Evolutionary conservation across 2,329 filamentous ascomycete genomes (phyloP), one percentile per base, ranked within the genome.

Genomic region (Falciphora oryzae): DNA sequence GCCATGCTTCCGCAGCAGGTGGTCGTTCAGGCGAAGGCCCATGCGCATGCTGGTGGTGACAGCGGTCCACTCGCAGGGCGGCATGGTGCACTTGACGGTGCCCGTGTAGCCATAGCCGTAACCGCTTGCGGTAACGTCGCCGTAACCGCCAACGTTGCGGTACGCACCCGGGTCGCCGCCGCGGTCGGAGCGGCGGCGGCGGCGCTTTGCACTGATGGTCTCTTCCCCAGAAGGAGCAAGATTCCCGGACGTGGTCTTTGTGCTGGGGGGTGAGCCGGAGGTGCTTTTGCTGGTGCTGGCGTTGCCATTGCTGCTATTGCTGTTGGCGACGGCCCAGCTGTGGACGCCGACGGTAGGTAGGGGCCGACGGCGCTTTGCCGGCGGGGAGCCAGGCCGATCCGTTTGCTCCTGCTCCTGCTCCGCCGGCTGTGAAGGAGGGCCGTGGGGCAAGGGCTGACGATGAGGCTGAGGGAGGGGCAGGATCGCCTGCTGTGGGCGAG

Each of bases 101-200:
- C 60, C 60, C 6, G 60, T 62, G 60, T 62, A 62, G 38, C 60
- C 60, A 2, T 62, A 62, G 60, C 60, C 60, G 16, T 62, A 62
- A 2, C 60, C 60, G 32, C 32, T 44, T 4, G 60, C 38, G n/a
- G 60, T 62, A 1, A 62, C 35, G 35, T 62, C 60, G 5, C 60
- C 60, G 38, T 62, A 62, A 3, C 60, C 60, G 2, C 60, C 60
- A 13, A 44, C 60, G 16, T 62, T 62, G 11, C 60, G 60, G 27
- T 62, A 62, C 25, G 35, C 35, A 35, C 50, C 50, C 27, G 60
- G 60, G 60, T 62, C 60, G 6, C 44, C 44, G 35, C 38, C 60
- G 25, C 35, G 28, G 18, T 62, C 60, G 22, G 35, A 50, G 35
- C 60, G 60, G 10, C 60, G 60, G 60, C 60, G 60, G 16, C 60